These are phyloP conservation scores for Aureobasidium subglaciale DNA, from an alignment of 2,329 filamentous ascomycete species.

Conservation along the genomic window DNA sequence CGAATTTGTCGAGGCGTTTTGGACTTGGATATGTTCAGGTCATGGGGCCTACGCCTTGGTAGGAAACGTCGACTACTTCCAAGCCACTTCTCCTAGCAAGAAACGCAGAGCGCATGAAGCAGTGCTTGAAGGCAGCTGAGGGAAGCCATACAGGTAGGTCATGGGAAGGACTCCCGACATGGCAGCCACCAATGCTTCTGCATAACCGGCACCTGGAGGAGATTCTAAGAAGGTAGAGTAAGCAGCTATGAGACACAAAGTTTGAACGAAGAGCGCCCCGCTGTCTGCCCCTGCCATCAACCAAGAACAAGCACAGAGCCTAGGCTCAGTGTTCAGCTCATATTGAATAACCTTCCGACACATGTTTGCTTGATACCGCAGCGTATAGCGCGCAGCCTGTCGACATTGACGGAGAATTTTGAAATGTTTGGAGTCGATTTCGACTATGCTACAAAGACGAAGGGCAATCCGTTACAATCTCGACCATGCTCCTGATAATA, in stretches of 20 bases:
- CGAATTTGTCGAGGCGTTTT: not conserved
- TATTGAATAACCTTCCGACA: not conserved
- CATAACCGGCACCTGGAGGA: not conserved
- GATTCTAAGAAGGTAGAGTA: not conserved
- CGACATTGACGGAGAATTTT: not conserved
- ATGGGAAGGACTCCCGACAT: not conserved
- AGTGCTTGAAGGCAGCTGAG: not conserved
- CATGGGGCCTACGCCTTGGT: too few species aligned
- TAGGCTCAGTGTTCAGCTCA: not conserved
- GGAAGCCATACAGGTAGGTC: not conserved
- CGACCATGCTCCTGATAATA: not conserved
- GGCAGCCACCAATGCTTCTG: not conserved
- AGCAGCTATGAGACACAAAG: not conserved
- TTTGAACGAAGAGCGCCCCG: not conserved
- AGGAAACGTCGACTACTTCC: not conserved
- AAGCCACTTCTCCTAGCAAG: not conserved
- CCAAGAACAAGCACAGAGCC: not conserved
- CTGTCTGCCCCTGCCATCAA: not conserved
- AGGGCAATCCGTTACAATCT: not conserved
- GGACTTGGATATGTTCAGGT: not conserved
- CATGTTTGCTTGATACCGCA: not conserved
- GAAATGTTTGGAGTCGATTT: not conserved
- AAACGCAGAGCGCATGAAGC: not conserved
- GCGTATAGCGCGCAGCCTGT: too few species aligned
- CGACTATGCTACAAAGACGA: slow-evolving; percentile 12